Evolutionary conservation across 2,329 filamentous ascomycete species (phyloP).

Genomic region (Penicillium sclerotiorum): DNA sequence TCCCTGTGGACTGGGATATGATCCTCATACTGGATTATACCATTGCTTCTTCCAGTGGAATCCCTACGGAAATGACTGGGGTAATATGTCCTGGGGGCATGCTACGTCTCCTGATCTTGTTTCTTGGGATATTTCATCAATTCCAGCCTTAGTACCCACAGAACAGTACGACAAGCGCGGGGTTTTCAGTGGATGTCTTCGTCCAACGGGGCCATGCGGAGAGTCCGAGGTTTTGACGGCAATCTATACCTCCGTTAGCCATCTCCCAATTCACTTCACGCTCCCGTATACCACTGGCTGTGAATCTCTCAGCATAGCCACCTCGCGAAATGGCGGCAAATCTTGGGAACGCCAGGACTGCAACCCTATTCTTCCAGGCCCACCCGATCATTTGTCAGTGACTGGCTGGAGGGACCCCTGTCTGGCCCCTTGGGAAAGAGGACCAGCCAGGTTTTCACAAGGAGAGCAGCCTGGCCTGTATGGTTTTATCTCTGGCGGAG

Average conservation of each 20-base stretch:
- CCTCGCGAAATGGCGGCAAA: slow-evolving; percentile 40
- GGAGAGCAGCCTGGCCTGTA: slow-evolving; percentile 37
- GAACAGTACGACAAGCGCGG: slow-evolving; percentile 43
- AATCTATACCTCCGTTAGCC: slow-evolving; percentile 46
- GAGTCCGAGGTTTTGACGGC: slow-evolving; percentile 34
- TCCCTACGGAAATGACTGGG: slow-evolving; percentile 45
- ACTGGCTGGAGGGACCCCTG: slow-evolving; percentile 50
- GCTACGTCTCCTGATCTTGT: slow-evolving; percentile 43
- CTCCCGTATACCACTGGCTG: slow-evolving; percentile 39
- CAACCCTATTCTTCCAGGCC: slow-evolving; percentile 44
- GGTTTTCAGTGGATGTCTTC: slow-evolving; percentile 47
- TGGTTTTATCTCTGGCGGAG: slow-evolving; percentile 54
- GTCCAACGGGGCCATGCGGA: slow-evolving; percentile 29
- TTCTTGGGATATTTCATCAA: slow-evolving; percentile 36
- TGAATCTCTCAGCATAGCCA: slow-evolving; percentile 44
- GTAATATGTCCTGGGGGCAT: slow-evolving; percentile 47
- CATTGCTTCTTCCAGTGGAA: slow-evolving; percentile 51
- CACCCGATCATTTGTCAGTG: slow-evolving; percentile 37
- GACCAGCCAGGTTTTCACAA: slow-evolving; percentile 3
- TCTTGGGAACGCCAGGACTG: slow-evolving; percentile 38
- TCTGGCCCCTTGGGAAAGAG: slow-evolving; percentile 25
- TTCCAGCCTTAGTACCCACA: slow-evolving; percentile 37
- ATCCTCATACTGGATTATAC: slow-evolving; percentile 42
- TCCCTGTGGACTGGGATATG: slow-evolving; percentile 46
- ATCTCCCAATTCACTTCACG: slow-evolving; percentile 45